Evolutionary conservation across 2,329 filamentous ascomycete species (phyloP).

Genomic region (Trichoderma arundinaceum): DNA sequence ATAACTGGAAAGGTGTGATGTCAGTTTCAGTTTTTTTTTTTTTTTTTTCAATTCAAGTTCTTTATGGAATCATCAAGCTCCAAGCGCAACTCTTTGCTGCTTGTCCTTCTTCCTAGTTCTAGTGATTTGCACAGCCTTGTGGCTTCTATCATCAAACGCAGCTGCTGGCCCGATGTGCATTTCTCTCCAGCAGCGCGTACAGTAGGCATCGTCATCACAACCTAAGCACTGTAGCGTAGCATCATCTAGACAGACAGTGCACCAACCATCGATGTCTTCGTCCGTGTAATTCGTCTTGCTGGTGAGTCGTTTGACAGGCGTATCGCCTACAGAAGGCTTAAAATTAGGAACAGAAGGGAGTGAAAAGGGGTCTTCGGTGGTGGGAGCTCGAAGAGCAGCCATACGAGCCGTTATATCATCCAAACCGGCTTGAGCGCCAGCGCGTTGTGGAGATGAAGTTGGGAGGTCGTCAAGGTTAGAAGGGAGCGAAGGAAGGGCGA

Average conservation of each 20-base stretch:
- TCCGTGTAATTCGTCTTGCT: conserved; percentile 61
- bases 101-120: conserved; percentile 45
- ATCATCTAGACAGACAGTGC: conserved; percentile 81
- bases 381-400: conserved; percentile 54
- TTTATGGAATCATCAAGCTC: conserved; percentile 38
- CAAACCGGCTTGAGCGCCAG: conserved; percentile 40
- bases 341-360: conserved; percentile 59
- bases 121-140: conserved; percentile 68
- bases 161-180: conserved; percentile 75
- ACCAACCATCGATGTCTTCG: conserved; percentile 78
- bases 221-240: conserved; percentile 74
- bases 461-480: conserved; percentile 49
- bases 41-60: neutral
- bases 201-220: conserved; percentile 76
- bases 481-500: conserved; percentile 56
- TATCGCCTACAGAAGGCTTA: conserved; percentile 48
- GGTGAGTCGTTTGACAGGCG: conserved; percentile 47
- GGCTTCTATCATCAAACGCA: conserved; percentile 71
- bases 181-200: conserved; percentile 78
- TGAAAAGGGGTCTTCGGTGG: conserved; percentile 43
- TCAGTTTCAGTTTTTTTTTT: neutral
- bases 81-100: conserved; percentile 45
- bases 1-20: neutral
- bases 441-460: conserved; percentile 33
- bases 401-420: conserved; percentile 59